Conservation (phyloP, 2,329 filamentous ascomycete genomes). For the Orbilia ellipsospora region DNA sequence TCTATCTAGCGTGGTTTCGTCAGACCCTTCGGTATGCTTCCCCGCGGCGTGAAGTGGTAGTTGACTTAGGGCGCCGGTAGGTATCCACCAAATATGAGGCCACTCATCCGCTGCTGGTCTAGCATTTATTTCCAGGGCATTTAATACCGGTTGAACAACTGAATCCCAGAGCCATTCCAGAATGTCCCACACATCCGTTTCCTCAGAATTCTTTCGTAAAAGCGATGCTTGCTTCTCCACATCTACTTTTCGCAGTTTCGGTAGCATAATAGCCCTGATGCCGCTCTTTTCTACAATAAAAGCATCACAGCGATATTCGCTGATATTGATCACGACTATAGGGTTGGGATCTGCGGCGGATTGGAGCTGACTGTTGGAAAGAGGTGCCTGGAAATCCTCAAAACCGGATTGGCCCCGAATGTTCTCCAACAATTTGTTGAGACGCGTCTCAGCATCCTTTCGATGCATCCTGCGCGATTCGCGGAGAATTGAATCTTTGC, state of each 20-base stretch:
- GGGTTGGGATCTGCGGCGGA: slow-evolving; percentile 58
- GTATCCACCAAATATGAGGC: slow-evolving; percentile 61
- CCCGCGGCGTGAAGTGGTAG: slow-evolving; percentile 62
- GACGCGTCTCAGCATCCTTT: slow-evolving; percentile 7
- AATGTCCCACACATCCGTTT: slow-evolving; percentile 24
- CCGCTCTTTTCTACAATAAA: slow-evolving; percentile 14
- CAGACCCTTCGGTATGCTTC: slow-evolving; percentile 55
- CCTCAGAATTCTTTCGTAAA: slow-evolving; percentile 44
- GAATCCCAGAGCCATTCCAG: slow-evolving; percentile 61
- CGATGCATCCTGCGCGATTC: slow-evolving; percentile 2
- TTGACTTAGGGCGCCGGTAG: slow-evolving; percentile 58
- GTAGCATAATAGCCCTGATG: slow-evolving; percentile 10
- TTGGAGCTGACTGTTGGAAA: slow-evolving; percentile 54
- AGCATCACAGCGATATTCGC: slow-evolving; percentile 21
- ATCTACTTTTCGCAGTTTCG: slow-evolving; percentile 15
- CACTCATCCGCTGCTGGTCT: slow-evolving; percentile 39
- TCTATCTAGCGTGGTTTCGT: slow-evolving; percentile 60
- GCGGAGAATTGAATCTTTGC: not conserved
- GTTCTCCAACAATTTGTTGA: slow-evolving; percentile 21
- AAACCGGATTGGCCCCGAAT: slow-evolving; percentile 58
- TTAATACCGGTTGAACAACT: slow-evolving; percentile 58
- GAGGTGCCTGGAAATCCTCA: slow-evolving; percentile 58
- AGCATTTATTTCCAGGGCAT: slow-evolving; percentile 56
- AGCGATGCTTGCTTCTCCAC: slow-evolving; percentile 4
- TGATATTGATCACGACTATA: slow-evolving; percentile 61